Conservation (phyloP, 768 basidiomycete species). For the Boletus vermiculosoides region DNA sequence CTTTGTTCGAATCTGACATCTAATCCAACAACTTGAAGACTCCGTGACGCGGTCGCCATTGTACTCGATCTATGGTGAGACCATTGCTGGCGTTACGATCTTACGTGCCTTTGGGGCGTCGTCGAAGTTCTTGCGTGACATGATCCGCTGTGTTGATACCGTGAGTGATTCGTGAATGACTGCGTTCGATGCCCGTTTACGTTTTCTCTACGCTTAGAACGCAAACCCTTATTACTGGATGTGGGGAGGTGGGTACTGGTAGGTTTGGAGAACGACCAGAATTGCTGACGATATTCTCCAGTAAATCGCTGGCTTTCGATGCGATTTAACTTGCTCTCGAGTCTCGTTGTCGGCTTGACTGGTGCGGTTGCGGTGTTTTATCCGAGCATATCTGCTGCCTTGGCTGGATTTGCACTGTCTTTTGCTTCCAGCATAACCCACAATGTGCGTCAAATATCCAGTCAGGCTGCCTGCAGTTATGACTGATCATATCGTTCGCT, state of each 20-base stretch:
- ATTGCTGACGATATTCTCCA: slow-evolving; percentile 27
- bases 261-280: not conserved
- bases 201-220: slow-evolving; percentile 35
- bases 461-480: not conserved
- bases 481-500: slow-evolving; percentile 18
- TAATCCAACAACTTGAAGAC: slow-evolving; percentile 27
- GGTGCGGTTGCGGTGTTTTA: slow-evolving; percentile 64
- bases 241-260: slow-evolving; percentile 64
- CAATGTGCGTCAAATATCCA: slow-evolving; percentile 44
- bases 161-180: slow-evolving; percentile 38
- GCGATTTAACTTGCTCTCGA: slow-evolving; percentile 81
- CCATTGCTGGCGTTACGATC: slow-evolving; percentile 50
- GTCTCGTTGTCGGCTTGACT: slow-evolving; percentile 69
- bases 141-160: slow-evolving; percentile 80
- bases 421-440: slow-evolving; percentile 76
- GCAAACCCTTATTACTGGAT: slow-evolving; percentile 86
- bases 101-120: slow-evolving; percentile 86
- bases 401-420: slow-evolving; percentile 83
- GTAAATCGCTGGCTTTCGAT: slow-evolving; percentile 90
- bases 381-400: slow-evolving; percentile 71
- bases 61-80: slow-evolving; percentile 48
- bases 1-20: not conserved
- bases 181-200: not conserved
- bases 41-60: slow-evolving; percentile 49
- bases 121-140: slow-evolving; percentile 81